phyloP scores from a whole-genome alignment of 148 eudicot genomes.

The Gaultheria prostrata region DNA sequence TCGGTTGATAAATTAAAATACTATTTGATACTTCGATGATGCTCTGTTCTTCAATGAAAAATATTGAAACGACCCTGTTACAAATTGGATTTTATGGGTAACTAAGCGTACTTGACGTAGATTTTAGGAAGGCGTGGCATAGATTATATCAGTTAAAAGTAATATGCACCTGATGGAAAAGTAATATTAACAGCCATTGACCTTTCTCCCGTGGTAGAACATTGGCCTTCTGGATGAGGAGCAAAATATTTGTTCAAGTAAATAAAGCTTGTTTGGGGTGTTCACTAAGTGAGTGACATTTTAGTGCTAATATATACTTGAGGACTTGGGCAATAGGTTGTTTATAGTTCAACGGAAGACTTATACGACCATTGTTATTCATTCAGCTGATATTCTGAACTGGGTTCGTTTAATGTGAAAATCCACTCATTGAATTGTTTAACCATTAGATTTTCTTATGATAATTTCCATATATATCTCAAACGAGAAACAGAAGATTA shows the following conservation, averaged over 20 bases:
- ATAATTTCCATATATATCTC: neutral
- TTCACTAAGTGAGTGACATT: neutral
- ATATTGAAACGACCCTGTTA: neutral
- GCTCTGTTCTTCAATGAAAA: neutral
- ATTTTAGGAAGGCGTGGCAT: neutral
- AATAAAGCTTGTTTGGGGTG: neutral
- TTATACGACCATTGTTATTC: neutral
- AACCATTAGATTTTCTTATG: neutral
- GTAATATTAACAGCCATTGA: neutral
- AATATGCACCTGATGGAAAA: neutral
- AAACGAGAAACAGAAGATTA: neutral
- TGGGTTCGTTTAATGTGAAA: neutral
- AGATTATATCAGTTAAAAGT: neutral
- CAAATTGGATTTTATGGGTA: neutral
- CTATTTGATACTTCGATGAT: too few relatives aligned
- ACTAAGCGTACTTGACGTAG: neutral
- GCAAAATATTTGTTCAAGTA: neutral
- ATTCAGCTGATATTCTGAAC: neutral
- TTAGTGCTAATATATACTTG: neutral
- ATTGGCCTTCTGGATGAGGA: neutral
- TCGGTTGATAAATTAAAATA: neutral
- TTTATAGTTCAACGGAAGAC: neutral
- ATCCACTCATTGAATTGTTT: neutral
- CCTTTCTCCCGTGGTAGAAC: neutral
- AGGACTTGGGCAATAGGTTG: neutral